phyloP scores from a whole-genome alignment of 1,284 basidiomycete genomes.

The Prillingera fragicola region DNA sequence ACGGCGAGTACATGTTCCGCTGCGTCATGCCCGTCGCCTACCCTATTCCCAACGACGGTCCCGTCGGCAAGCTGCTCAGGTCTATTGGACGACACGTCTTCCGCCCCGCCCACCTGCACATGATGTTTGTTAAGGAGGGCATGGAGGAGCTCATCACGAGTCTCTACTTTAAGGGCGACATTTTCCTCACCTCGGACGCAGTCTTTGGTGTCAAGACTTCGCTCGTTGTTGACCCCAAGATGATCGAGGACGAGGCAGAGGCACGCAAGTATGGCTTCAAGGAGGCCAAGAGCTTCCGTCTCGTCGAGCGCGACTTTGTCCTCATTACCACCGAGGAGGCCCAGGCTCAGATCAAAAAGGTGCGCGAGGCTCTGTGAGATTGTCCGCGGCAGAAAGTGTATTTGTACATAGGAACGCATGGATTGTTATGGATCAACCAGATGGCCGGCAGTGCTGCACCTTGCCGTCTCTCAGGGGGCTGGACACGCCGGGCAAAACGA shows the following conservation, averaged over 20 bases:
- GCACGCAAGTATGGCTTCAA: constrained; percentile 20
- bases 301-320: constrained; percentile 20
- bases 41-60: constrained; percentile 74
- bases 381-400: no score
- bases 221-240: constrained; percentile 15
- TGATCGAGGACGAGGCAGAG: constrained; percentile 14
- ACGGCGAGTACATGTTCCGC: constrained; percentile 67
- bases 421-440: no score
- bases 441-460: no score
- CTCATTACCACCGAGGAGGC: constrained; percentile 18
- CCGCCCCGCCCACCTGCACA: constrained; percentile 72
- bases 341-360: constrained; percentile 1
- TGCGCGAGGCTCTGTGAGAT: no score
- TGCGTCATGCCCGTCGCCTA: constrained; percentile 73
- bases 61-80: constrained; percentile 62
- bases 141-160: constrained; percentile 68
- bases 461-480: no score
- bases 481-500: no score
- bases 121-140: constrained; percentile 62
- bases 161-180: constrained; percentile 66
- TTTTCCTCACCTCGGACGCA: constrained; percentile 21
- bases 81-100: constrained; percentile 64
- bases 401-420: no score
- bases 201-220: constrained; percentile 23
- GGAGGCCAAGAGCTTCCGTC: constrained; percentile 7